Percentiles rank a stretch among this genome's conserved stretches.
phyloP scores from a whole-genome alignment of 305 asterid genomes.

The Fraxinus nigra region DNA sequence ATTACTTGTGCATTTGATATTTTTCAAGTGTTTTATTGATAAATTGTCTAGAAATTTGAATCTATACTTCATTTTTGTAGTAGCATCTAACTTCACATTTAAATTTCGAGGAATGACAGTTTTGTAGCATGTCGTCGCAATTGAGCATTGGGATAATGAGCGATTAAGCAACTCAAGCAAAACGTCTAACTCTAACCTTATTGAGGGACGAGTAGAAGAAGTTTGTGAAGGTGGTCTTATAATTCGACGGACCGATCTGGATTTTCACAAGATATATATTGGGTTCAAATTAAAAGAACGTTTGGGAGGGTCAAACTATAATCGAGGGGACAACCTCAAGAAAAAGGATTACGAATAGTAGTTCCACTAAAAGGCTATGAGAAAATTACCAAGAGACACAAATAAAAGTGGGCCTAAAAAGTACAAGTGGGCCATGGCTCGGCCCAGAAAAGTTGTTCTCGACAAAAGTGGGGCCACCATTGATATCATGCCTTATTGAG shows the following conservation, averaged over 20 bases:
- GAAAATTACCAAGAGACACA: not conserved
- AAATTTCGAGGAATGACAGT: not conserved
- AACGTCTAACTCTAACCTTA: not conserved
- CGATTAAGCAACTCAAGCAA: not conserved
- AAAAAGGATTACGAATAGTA: not conserved
- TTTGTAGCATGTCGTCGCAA: not conserved
- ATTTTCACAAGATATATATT: not conserved
- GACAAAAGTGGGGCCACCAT: not conserved
- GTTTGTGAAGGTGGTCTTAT: not conserved
- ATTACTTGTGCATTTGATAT: not conserved
- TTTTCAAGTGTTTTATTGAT: not conserved
- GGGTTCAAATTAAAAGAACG: not conserved
- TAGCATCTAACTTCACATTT: not conserved
- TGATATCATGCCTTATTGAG: not conserved
- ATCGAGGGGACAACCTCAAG: not conserved
- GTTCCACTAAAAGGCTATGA: not conserved
- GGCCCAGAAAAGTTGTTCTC: not conserved
- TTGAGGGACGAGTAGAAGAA: not conserved
- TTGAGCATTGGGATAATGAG: not conserved
- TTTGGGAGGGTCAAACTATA: not conserved
- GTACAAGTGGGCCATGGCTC: not conserved
- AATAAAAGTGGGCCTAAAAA: not conserved
- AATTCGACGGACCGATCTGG: not conserved
- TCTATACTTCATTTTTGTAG: not conserved
- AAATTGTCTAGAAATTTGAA: not conserved